Conservation (phyloP, 441 rosid species). For the Populus hybrid region DNA sequence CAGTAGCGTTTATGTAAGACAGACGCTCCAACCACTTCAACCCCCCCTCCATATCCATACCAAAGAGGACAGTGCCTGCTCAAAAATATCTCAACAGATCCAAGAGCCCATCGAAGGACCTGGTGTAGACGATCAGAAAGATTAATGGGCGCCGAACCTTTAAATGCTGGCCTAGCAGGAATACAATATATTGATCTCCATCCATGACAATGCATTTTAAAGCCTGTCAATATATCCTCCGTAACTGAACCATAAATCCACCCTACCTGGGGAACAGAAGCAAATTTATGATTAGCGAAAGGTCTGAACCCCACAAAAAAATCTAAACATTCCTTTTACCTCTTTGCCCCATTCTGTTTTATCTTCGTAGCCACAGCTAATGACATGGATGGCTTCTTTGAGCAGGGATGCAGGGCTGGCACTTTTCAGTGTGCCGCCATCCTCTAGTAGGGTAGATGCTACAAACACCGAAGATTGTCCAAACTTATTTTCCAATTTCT, state of each 20-base stretch:
- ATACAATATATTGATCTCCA: neutral
- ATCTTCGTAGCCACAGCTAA: slow-evolving; percentile 84
- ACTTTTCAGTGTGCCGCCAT: neutral
- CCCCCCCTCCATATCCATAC: too few species aligned
- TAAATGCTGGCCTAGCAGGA: neutral
- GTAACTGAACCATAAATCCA: neutral
- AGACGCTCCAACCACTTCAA: too few species aligned
- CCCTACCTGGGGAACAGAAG: neutral
- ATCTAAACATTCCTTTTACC: neutral
- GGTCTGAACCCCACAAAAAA: neutral
- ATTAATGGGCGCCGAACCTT: too few species aligned
- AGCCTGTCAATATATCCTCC: neutral
- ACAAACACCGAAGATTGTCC: slow-evolving; percentile 76
- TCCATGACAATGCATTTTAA: neutral
- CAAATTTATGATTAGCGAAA: neutral
- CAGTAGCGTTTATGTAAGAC: too few species aligned
- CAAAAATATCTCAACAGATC: too few species aligned
- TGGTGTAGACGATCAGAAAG: too few species aligned
- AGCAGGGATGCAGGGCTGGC: slow-evolving; percentile 45
- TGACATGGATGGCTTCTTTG: slow-evolving; percentile 83
- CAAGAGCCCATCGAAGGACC: too few species aligned
- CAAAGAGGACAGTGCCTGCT: too few species aligned
- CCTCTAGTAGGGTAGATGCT: slow-evolving; percentile 57
- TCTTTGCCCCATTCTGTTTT: slow-evolving; percentile 74
- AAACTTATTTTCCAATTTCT: neutral